Base-by-base conservation (phyloP, 768 basidiomycete genomes). In the Phlebiopsis flavidoalba region DNA sequence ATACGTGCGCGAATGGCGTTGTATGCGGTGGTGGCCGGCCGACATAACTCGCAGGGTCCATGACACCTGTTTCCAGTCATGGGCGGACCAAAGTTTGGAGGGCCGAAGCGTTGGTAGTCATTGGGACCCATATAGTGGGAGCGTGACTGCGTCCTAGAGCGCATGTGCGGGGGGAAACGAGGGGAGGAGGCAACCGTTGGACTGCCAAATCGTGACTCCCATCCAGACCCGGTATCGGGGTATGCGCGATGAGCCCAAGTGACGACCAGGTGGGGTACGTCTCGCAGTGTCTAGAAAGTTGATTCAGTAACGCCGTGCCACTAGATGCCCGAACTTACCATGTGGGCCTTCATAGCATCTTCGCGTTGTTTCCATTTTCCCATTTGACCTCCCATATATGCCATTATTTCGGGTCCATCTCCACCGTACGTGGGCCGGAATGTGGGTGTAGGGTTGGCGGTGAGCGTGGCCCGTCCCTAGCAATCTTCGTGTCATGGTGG, bases 281-380 rank as follows among this genome's bases (percentile, higher is more conserved):
- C 77, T 60, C 86, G 83, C 64, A 93, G 77, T 4, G 88, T 83
- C 91, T 93, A 58, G 46, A 33, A 48, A 19, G 17, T 48, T n/a
- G 26, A 54, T 52, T 22, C 19, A 55, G n/a, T 35, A 10, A n/a
- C 36, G 45, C 56, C 2, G 31, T 35, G 52, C 10, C 49, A 45
- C 37, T 24, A 33, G 8, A 43, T 43, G 8, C 21, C 33, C 17
- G n/a, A 52, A 71, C 76, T 58, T 69, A 89, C 91, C 81, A 83
- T 82, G 51, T 89, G 76, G 22, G 91, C 91, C 62, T 76, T 82
- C 46, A 91, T 80, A 61, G 86, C 88, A 64, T 93, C 86, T 61
- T 90, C 86, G 47, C 91, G 80, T 70, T 89, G 83, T 26, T 80
- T 76, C 88, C 88, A 93, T 68, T 92, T 93, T 80, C 76, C 88